Evolutionary conservation across 148 eudicot species (phyloP), one percentile per base, ranked within the genome.

Genomic region (Persicaria tinctoria): DNA sequence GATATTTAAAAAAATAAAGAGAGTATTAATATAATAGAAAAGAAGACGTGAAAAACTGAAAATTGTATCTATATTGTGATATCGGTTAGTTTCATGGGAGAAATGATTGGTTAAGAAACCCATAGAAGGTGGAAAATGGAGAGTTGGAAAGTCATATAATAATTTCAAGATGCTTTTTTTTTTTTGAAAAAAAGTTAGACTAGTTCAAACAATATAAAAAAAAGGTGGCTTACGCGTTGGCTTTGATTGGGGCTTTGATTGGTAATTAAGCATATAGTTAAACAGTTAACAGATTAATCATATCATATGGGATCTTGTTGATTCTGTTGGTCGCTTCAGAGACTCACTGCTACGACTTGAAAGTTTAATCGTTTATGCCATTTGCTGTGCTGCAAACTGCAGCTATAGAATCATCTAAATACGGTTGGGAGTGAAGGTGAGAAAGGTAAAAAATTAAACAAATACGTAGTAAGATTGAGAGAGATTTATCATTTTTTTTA

Each of bases 181-280:
- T 20, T 20, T 20, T 20, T n/a, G 0, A 20, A 20, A 20, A 8
- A 23, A 60, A 60, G 66, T 60, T 60, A 38, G 66, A 60, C 66
- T 9, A 6, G 66, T 9, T 60, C 66, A 60, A 23, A 60, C 5
- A 60, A 60, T 59, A 60, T 1, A 60, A 60, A 18, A 11, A 10
- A 20, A 60, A n/a, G 66, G 4, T 60, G 66, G 66, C 66, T 60
- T 60, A 23, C 66, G 66, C 66, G 66, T 60, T 60, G 13, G 66
- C 41, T n/a, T 60, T 60, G 66, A 18, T 60, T 7, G 44, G 66
- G n/a, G n/a, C n/a, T n/a, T n/a, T n/a, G n/a, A n/a, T n/a, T n/a
- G n/a, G n/a, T 60, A 23, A 20, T 60, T 60, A 60, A 60, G 66
- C 44, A 20, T 23, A 10, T 5, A 38, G 27, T 60, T 27, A 20